Evolutionary conservation across 805 yeast genomes (phyloP).

Genomic region (Candida methanosorbosa): DNA sequence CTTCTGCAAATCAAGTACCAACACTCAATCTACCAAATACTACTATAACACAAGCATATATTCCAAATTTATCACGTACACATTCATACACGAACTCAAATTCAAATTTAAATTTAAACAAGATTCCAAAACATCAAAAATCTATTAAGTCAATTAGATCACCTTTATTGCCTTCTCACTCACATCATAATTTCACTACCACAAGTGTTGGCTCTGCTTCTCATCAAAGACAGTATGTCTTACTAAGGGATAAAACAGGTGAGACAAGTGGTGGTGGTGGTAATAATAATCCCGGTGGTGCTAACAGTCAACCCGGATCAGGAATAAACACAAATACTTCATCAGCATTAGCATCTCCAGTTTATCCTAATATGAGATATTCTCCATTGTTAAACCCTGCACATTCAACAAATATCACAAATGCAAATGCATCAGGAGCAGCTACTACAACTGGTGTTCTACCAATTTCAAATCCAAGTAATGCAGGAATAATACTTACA

Average conservation of each 20-base stretch:
- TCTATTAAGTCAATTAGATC: slow-evolving; percentile 10
- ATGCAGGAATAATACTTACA: too few species aligned
- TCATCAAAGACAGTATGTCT: slow-evolving; percentile 23
- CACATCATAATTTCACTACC: slow-evolving; percentile 6
- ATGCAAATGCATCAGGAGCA: neutral
- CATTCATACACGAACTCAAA: too few species aligned
- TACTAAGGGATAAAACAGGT: slow-evolving; percentile 18
- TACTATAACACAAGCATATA: neutral
- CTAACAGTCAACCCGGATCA: too few species aligned
- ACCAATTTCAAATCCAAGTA: too few species aligned
- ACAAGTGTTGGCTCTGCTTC: slow-evolving; percentile 14
- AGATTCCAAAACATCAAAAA: slow-evolving; percentile 7
- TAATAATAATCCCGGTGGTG: neutral
- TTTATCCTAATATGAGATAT: too few species aligned
- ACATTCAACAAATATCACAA: neutral
- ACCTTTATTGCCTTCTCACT: slow-evolving; percentile 9
- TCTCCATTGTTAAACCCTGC: neutral
- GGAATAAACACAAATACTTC: too few species aligned
- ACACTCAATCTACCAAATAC: too few species aligned
- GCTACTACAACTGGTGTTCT: neutral
- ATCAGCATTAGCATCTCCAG: too few species aligned
- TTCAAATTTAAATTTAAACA: neutral
- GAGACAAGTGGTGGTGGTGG: neutral
- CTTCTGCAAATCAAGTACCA: too few species aligned
- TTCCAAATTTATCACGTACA: neutral